Evolutionary conservation across 208 protist genomes (phyloP).

Genomic region (Zelonia costaricensis): DNA sequence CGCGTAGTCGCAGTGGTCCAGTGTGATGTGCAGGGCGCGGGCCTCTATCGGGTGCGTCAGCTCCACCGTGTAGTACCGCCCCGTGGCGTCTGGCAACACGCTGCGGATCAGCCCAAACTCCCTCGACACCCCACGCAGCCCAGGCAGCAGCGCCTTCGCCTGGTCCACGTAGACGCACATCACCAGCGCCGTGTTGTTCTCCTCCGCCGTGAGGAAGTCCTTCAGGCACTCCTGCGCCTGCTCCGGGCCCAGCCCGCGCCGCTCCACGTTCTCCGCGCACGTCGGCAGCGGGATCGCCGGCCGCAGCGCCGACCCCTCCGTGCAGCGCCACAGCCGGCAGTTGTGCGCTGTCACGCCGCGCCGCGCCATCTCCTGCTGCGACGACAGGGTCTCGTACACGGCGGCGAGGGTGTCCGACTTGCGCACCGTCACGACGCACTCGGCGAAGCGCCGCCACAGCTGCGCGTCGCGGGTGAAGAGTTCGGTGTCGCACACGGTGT

Average conservation of each 20-base stretch:
- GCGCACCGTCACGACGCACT: slow-evolving; percentile 49
- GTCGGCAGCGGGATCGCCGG: slow-evolving; percentile 39
- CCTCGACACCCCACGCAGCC: slow-evolving; percentile 15
- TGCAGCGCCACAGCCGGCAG: slow-evolving; percentile 57
- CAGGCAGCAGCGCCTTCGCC: slow-evolving; percentile 25
- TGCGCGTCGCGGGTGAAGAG: slow-evolving; percentile 49
- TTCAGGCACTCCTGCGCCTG: slow-evolving; percentile 14
- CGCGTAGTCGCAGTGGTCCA: slow-evolving; percentile 24
- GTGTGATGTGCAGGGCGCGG: slow-evolving; percentile 14
- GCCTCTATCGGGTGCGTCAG: slow-evolving; percentile 18
- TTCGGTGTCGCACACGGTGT: slow-evolving; percentile 33
- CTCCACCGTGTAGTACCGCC: slow-evolving; percentile 25
- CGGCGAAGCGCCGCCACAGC: slow-evolving; percentile 23
- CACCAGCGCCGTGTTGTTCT: slow-evolving; percentile 26
- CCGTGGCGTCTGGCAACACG: slow-evolving; percentile 7
- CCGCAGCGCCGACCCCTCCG: slow-evolving; percentile 23
- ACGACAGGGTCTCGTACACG: slow-evolving; percentile 55
- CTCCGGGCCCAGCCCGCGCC: not conserved
- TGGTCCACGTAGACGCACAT: slow-evolving; percentile 60
- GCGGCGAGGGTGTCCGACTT: slow-evolving; percentile 47
- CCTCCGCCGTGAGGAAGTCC: slow-evolving; percentile 29
- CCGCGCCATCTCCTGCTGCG: slow-evolving; percentile 27
- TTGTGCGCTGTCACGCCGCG: slow-evolving; percentile 28
- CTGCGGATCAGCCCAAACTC: slow-evolving; percentile 17
- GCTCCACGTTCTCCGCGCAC: slow-evolving; percentile 19